A percentile compares a stretch with the other conserved stretches of the same genome.
Evolutionary conservation across 1,284 basidiomycete species (phyloP).

Genomic region (Albatrellus sp.): DNA sequence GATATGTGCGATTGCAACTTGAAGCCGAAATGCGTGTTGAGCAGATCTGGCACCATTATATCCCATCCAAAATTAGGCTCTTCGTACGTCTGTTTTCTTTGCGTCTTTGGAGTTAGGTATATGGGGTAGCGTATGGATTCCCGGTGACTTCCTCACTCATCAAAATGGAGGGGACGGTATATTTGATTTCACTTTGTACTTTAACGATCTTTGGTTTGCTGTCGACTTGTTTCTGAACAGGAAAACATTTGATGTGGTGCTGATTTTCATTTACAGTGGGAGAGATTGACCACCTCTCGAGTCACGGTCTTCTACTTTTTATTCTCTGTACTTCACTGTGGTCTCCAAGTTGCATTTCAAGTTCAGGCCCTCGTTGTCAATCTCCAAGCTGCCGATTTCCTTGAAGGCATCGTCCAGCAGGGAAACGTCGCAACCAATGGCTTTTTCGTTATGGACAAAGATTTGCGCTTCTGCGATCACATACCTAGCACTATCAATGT

Average conservation of each 20-base stretch:
- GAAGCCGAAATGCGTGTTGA: conserved; percentile 29
- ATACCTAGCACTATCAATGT: conserved; percentile 38
- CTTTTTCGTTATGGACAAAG: conserved; percentile 39
- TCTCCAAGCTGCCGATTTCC: conserved; percentile 37
- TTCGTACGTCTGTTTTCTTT: conserved; percentile 29
- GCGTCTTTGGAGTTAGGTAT: background rate
- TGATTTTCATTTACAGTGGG: conserved; percentile 37
- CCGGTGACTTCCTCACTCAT: background rate
- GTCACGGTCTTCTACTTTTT: conserved; percentile 53
- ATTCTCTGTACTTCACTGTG: conserved; percentile 56
- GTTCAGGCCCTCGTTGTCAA: conserved; percentile 56
- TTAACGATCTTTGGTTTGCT: too few relatives aligned
- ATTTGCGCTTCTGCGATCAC: conserved; percentile 45
- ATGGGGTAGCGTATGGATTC: background rate
- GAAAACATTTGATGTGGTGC: conserved; percentile 3
- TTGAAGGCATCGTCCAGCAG: conserved; percentile 36
- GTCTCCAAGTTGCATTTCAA: conserved; percentile 59
- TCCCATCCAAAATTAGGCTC: conserved; percentile 34
- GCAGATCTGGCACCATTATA: conserved; percentile 25
- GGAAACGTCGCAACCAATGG: conserved; percentile 36
- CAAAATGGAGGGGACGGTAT: background rate
- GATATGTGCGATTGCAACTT: too few relatives aligned
- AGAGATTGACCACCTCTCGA: conserved; percentile 54
- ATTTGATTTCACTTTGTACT: too few relatives aligned
- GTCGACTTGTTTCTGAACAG: too few relatives aligned